Conservation (phyloP, 768 basidiomycete genomes). For the Suillus weaverae region DNA sequence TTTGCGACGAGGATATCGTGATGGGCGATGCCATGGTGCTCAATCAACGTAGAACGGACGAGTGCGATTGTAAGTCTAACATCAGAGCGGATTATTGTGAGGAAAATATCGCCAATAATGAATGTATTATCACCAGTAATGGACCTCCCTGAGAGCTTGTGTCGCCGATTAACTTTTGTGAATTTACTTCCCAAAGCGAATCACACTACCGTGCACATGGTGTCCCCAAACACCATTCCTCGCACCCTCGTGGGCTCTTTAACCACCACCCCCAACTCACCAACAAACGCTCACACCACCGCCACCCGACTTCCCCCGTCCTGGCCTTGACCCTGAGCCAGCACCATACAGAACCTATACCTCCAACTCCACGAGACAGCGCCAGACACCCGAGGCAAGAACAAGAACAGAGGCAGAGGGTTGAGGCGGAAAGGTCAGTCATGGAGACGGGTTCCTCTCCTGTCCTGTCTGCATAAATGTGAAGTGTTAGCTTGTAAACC, state of each 20-base stretch:
- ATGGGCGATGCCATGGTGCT: too few species aligned
- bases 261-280: conserved; percentile 20
- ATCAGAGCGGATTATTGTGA: too few species aligned
- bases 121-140: too few species aligned
- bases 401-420: conserved; percentile 15
- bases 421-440: conserved; percentile 5
- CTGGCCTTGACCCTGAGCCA: not conserved
- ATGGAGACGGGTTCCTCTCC: not conserved
- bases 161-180: too few species aligned
- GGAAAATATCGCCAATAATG: too few species aligned
- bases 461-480: too few species aligned
- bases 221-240: conserved; percentile 19
- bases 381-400: conserved; percentile 3
- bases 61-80: too few species aligned
- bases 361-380: conserved; percentile 2
- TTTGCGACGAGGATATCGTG: too few species aligned
- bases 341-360: not conserved
- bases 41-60: too few species aligned
- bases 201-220: conserved; percentile 39
- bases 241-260: not conserved
- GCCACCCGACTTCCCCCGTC: conserved; percentile 7
- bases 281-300: conserved; percentile 26
- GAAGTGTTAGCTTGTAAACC: too few species aligned
- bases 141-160: too few species aligned
- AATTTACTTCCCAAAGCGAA: too few species aligned